Evolutionary conservation across 805 yeast species (phyloP).

Genomic region (Candida awuae): DNA sequence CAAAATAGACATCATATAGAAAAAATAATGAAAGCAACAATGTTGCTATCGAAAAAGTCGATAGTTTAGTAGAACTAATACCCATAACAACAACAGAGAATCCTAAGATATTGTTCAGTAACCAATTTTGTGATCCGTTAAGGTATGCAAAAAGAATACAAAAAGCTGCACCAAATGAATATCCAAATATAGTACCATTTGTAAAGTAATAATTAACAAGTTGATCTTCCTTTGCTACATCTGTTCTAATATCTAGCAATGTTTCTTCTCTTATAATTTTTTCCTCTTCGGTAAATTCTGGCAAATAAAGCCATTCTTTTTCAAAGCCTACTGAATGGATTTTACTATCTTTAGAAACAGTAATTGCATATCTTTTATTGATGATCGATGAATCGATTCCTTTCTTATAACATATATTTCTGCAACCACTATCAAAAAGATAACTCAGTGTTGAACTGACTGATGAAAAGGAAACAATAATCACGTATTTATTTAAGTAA

Average conservation of each 20-base stretch:
- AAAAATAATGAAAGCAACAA: constrained; percentile 43
- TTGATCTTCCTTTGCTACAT: constrained; percentile 26
- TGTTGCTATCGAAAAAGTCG: constrained; percentile 39
- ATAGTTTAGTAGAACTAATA: constrained; percentile 31
- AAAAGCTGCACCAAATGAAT: constrained; percentile 14
- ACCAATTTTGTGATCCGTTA: constrained; percentile 35
- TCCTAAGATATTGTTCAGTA: constrained; percentile 37
- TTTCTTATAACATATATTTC: constrained; percentile 25
- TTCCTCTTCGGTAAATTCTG: constrained; percentile 26
- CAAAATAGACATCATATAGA: constrained; percentile 59
- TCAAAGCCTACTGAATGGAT: constrained; percentile 34
- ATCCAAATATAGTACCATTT: constrained; percentile 23
- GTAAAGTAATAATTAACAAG: constrained; percentile 30
- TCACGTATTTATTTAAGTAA: constrained; percentile 31
- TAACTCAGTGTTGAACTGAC: constrained; percentile 26
- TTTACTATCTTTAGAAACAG: constrained; percentile 32
- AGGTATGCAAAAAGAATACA: constrained; percentile 15
- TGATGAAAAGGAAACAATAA: constrained; percentile 29
- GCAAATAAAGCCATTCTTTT: constrained; percentile 23
- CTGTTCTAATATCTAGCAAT: constrained; percentile 17
- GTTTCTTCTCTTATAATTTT: constrained; percentile 24
- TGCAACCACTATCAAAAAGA: constrained; percentile 20
- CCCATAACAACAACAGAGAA: constrained; percentile 37
- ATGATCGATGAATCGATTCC: constrained; percentile 23
- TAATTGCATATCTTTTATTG: constrained; percentile 34